Evolutionary conservation across 2,329 filamentous ascomycete genomes (phyloP), one percentile per base, ranked within the genome.

Genomic region (Coleophoma cylindrospora): DNA sequence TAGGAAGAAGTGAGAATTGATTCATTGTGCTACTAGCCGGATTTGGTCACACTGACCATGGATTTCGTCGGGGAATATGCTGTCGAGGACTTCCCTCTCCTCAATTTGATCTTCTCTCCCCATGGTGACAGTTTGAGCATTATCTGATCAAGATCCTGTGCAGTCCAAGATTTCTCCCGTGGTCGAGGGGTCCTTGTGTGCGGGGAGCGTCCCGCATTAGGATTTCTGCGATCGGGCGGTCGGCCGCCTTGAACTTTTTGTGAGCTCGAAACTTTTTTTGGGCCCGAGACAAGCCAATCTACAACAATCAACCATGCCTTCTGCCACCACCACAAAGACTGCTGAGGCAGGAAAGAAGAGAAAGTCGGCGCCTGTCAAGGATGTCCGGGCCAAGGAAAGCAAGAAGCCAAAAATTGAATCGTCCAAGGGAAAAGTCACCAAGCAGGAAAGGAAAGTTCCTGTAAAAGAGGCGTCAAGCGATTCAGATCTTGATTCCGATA

Each of bases 31-130:
- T 45, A 37, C 53, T 51, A 40, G 43, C 34, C 34, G 47, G 48
- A 11, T 45, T 14, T n/a, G 9, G 34, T 19, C 43, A 19, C 34
- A 56, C 68, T 44, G 64, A 92, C 91, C 87, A 79, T 86, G 92
- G 61, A 99, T 96, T 73, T 99, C 94, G 53, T 99, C 92, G 1
- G 94, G 91, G 61, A 97, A 99, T 65, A 99, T 99, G 54, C 92
- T 96, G 66, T 95, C 90, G 66, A 99, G 89, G 61, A 99, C 92
- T 70, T 99, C 94, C 54, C 91, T 86, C 79, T 99, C 94, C 73
- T 99, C 94, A 58, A 85, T 74, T 70, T 99, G 94, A 54, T 99
- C 94, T 76, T 97, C 92, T 67, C 73, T 78, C 45, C 82, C 82
- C 83, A 86, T 85, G 8, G 54, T 73, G 58, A 45, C 43, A 40